Percentiles rank a stretch among this genome's conserved stretches.
Evolutionary conservation across 768 basidiomycete species (phyloP).

Genomic region (Holtermanniella nyarrowii): DNA sequence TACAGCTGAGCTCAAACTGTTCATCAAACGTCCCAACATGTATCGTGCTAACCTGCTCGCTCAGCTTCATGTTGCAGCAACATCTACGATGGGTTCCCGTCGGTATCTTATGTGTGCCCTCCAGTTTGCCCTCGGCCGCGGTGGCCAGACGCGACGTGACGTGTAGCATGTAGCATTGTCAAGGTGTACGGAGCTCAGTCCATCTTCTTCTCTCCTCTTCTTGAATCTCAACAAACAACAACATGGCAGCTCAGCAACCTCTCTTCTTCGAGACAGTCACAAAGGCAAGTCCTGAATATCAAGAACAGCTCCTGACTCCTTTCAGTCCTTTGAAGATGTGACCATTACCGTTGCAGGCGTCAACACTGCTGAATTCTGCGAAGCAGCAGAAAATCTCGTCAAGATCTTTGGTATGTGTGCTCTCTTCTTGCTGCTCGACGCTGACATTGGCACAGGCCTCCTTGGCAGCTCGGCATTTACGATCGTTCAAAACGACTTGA

Average conservation of each 20-base stretch:
- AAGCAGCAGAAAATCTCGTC: slow-evolving; percentile 78
- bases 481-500: slow-evolving; percentile 74
- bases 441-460: slow-evolving; percentile 50
- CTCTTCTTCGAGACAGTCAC: slow-evolving; percentile 39
- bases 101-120: no score
- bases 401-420: slow-evolving; percentile 70
- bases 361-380: slow-evolving; percentile 75
- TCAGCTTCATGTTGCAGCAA: no score
- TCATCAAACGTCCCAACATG: no score
- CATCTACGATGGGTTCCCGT: no score
- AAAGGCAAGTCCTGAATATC: slow-evolving; percentile 18
- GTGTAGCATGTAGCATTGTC: no score
- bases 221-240: not conserved
- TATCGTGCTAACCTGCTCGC: no score
- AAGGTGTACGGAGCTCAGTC: no score
- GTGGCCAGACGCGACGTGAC: no score
- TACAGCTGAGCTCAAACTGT: no score
- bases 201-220: not conserved
- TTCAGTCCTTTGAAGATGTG: slow-evolving; percentile 87
- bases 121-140: no score
- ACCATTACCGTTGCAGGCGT: slow-evolving; percentile 74
- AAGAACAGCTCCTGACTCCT: not conserved
- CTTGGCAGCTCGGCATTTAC: slow-evolving; percentile 75
- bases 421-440: not conserved
- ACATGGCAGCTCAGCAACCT: slow-evolving; percentile 14